phyloP scores from a whole-genome alignment of 371 early-diverging fungal species.

The Mortierella sp. region DNA sequence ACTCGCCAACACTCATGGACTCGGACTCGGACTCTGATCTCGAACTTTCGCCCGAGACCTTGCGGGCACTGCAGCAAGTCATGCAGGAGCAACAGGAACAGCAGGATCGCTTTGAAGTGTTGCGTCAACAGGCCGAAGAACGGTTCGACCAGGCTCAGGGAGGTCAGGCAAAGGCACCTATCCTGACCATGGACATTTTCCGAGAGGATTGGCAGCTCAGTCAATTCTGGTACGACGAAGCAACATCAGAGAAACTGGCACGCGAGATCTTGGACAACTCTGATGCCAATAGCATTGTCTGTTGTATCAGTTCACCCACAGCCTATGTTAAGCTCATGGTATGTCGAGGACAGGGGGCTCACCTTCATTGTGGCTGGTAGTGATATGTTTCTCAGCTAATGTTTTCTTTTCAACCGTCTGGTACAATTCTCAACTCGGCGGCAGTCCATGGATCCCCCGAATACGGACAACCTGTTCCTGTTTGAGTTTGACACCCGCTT shows the following conservation, averaged over 20 bases:
- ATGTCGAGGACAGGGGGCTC: slow-evolving; percentile 1
- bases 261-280: slow-evolving; percentile 62
- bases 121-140: slow-evolving; percentile 63
- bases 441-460: slow-evolving; percentile 37
- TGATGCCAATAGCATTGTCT: slow-evolving; percentile 57
- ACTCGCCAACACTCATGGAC: too few species aligned
- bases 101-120: slow-evolving; percentile 64
- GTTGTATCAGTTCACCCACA: slow-evolving; percentile 72
- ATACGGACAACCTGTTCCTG: slow-evolving; percentile 52
- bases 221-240: slow-evolving; percentile 78
- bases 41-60: slow-evolving; percentile 61
- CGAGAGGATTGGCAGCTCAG: slow-evolving; percentile 78
- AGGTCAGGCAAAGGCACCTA: slow-evolving; percentile 17
- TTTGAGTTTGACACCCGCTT: slow-evolving; percentile 78
- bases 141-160: slow-evolving; percentile 52
- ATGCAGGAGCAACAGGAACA: slow-evolving; percentile 65
- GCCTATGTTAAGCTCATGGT: slow-evolving; percentile 71
- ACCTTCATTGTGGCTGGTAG: too few species aligned
- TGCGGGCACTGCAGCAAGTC: slow-evolving; percentile 70
- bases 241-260: slow-evolving; percentile 64
- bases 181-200: slow-evolving; percentile 67
- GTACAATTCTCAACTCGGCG: too few species aligned
- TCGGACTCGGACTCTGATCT: slow-evolving; percentile 40
- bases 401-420: too few species aligned
- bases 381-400: too few species aligned